Evolutionary conservation across 2,329 filamentous ascomycete genomes (phyloP).

Genomic region (Teratosphaeria gauchensis): DNA sequence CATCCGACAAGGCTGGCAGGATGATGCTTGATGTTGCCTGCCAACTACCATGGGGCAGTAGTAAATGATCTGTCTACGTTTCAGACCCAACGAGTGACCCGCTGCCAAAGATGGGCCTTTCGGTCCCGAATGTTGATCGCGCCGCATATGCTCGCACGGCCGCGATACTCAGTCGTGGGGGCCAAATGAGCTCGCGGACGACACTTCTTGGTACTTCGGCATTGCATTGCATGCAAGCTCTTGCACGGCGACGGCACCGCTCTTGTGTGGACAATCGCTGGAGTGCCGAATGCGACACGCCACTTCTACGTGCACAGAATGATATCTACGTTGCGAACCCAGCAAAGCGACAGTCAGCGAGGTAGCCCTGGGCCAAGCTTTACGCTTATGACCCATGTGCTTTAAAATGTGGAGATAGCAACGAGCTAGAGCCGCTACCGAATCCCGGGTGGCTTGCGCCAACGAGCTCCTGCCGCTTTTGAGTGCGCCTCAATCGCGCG

Average conservation of each 20-base stretch:
- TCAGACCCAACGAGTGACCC: slow-evolving; percentile 44
- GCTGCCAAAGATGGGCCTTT: not conserved
- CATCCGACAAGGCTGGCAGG: slow-evolving; percentile 38
- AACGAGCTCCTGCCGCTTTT: not conserved
- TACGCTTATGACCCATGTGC: not conserved
- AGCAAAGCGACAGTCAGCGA: not conserved
- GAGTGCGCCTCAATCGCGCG: not conserved
- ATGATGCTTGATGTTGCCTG: not conserved
- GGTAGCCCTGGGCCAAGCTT: not conserved
- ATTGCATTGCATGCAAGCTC: not conserved
- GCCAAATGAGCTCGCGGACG: no score
- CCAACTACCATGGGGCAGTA: not conserved
- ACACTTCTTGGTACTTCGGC: no score
- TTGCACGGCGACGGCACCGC: not conserved
- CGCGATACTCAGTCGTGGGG: not conserved
- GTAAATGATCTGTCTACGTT: slow-evolving; percentile 45
- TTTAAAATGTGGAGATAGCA: not conserved
- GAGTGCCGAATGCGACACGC: no score
- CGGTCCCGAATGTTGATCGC: not conserved
- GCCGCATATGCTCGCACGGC: not conserved
- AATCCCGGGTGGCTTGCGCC: not conserved
- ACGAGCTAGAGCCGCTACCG: not conserved
- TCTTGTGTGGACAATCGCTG: not conserved
- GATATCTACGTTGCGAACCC: no score
- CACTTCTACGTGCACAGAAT: no score